Percentiles rank a stretch among this genome's conserved stretches.
Conservation (phyloP, 2,329 filamentous ascomycete species). For the Penicillium sp. region DNA sequence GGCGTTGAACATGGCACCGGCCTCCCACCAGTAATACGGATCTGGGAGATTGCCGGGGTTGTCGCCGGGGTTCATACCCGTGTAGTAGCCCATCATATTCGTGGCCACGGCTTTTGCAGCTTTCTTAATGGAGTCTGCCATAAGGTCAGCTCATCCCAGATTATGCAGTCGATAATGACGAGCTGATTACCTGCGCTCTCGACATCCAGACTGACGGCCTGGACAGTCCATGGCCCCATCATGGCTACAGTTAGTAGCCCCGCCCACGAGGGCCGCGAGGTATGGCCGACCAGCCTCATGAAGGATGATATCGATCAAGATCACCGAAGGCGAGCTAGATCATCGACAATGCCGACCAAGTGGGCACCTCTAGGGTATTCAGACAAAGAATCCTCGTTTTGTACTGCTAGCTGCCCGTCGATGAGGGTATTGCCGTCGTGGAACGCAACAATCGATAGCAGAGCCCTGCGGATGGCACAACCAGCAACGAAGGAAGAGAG, state of each 20-base stretch:
- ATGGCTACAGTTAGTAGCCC: slow-evolving; percentile 16
- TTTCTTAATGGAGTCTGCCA: slow-evolving; percentile 47
- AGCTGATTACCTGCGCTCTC: slow-evolving; percentile 13
- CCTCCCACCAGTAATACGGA: slow-evolving; percentile 50
- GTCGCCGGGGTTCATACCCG: slow-evolving; percentile 47
- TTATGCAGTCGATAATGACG: too few relatives aligned
- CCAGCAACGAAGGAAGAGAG: neutral
- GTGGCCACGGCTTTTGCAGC: slow-evolving; percentile 46
- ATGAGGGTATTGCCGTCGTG: too few relatives aligned
- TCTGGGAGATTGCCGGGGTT: slow-evolving; percentile 51
- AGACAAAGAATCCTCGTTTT: too few relatives aligned
- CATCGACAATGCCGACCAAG: too few relatives aligned
- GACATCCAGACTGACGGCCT: slow-evolving; percentile 19
- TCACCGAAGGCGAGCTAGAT: too few relatives aligned
- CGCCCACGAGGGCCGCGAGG: slow-evolving; percentile 17
- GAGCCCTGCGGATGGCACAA: neutral
- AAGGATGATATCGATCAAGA: neutral
- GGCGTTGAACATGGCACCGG: slow-evolving; percentile 43
- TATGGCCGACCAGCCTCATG: slow-evolving; percentile 15
- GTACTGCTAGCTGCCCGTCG: too few relatives aligned
- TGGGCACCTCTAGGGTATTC: too few relatives aligned
- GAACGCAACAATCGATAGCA: neutral
- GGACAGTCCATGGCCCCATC: slow-evolving; percentile 14
- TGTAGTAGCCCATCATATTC: slow-evolving; percentile 54
- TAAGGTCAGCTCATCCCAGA: neutral